Evolutionary conservation across 2,329 filamentous ascomycete species (phyloP), one percentile per base, ranked within the genome.

Genomic region (Exophiala dermatitidis): DNA sequence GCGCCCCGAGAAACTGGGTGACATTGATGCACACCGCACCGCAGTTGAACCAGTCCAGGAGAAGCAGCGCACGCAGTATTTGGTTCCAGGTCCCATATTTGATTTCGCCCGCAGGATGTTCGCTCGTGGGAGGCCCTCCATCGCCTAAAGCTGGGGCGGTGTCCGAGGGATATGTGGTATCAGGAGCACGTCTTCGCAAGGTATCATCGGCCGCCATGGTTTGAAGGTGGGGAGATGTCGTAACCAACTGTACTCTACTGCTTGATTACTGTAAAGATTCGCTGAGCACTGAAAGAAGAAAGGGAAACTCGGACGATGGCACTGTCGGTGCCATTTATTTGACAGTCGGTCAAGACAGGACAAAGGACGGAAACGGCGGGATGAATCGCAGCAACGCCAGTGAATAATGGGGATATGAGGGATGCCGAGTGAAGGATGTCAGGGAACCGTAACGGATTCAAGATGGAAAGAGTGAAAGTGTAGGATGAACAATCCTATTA

Each of bases 1-100:
- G 81, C 5, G 77, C 72, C 10, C 82, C 81, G 43, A 84, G 69
- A 54, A 83, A 70, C 61, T 84, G 82, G 4, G 80, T 82, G 37
- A 72, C 73, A 56, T 77, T 73, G 59, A 73, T 72, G 50, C 65
- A 61, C 44, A 72, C 51, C 47, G 67, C 68, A 57, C 71, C 73
- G 52, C 68, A 68, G 55, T 71, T 66, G 56, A 74, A 72, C 72
- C 72, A 77, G 26, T 69, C 68, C 34, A 69, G 60, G 28, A 76
- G 66, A 7, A 71, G 50, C n/a, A 76, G 56, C 33, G 72, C 71
- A 32, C 74, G 72, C 29, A 75, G 42, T 12, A 74, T 51, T 55
- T 77, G 74, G 64, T 71, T 70, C 8, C 67, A 62, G 41, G 70
- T 61, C 28, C 72, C 72, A 69, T 77, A 71, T 60, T 75, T 74